phyloP scores from a whole-genome alignment of 2,329 filamentous ascomycete genomes.

The Blumeriella jaapii region DNA sequence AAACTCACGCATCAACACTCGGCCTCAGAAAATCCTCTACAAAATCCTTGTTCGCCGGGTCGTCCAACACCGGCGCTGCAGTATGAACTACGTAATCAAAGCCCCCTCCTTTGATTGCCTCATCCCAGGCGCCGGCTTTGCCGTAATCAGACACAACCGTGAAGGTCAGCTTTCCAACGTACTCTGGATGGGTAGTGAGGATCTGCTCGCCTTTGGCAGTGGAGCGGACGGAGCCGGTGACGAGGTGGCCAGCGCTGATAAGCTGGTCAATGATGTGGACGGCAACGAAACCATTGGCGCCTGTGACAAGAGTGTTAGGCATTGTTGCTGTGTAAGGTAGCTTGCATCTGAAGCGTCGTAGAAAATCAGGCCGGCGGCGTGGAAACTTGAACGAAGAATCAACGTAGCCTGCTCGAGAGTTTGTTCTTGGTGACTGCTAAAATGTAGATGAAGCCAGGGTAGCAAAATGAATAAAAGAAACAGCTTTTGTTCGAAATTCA shows the following conservation, averaged over 20 bases:
- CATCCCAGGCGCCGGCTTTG: conserved; percentile 21
- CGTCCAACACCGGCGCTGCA: conserved; percentile 25
- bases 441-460: too few species aligned
- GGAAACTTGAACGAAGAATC: too few species aligned
- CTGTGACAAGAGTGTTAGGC: conserved; percentile 25
- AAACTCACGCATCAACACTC: conserved; percentile 21
- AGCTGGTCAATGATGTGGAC: conserved; percentile 23
- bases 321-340: conserved; percentile 19
- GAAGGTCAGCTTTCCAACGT: conserved; percentile 23
- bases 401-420: too few species aligned
- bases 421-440: too few species aligned
- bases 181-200: conserved; percentile 23
- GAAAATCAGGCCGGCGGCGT: too few species aligned
- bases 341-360: too few species aligned
- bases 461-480: too few species aligned
- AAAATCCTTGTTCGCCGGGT: conserved; percentile 23
- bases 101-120: conserved; percentile 19
- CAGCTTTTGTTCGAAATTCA: too few species aligned
- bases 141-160: conserved; percentile 25
- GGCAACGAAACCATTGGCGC: conserved; percentile 25
- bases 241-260: conserved; percentile 17
- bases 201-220: conserved; percentile 17
- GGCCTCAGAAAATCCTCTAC: conserved; percentile 24
- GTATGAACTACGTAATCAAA: conserved; percentile 27
- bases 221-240: conserved; percentile 22